Conservation (phyloP, 108 stramenopile species). For the Pseudonitzschia delicatissima region DNA sequence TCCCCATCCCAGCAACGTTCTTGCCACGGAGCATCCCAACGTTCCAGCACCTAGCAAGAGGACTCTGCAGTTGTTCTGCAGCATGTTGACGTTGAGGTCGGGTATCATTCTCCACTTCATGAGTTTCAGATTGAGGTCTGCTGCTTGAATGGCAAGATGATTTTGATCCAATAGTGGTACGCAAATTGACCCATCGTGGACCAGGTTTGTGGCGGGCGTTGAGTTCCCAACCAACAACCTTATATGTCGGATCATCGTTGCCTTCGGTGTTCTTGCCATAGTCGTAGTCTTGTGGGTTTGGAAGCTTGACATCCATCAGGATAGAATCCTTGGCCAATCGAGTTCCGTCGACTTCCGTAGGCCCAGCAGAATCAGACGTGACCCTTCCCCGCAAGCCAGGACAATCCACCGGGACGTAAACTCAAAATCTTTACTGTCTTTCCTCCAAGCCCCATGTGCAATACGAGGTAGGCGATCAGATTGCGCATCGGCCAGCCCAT, state of each 20-base stretch:
- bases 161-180: conserved; percentile 63
- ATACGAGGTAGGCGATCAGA: conserved; percentile 70
- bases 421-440: conserved; percentile 49
- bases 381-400: not conserved
- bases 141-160: conserved; percentile 87
- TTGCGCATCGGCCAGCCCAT: conserved; percentile 85
- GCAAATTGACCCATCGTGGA: conserved; percentile 75
- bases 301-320: conserved; percentile 51
- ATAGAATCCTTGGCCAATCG: conserved; percentile 19
- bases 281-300: conserved; percentile 47
- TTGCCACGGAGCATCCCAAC: conserved; percentile 93
- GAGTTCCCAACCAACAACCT: conserved; percentile 79
- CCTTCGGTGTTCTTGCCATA: conserved; percentile 13
- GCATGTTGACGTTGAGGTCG: conserved; percentile 73
- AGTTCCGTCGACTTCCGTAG: not conserved
- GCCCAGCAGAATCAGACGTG: not conserved
- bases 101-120: conserved; percentile 99
- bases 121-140: conserved; percentile 92
- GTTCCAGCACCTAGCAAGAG: conserved; percentile 97
- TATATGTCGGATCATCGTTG: conserved; percentile 14
- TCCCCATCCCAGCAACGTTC: conserved; percentile 96
- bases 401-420: conserved; percentile 37
- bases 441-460: conserved; percentile 61
- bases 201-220: conserved; percentile 76
- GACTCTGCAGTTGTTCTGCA: conserved; percentile 68